Conservation (phyloP, 192 early-diverging fungal genomes). For the Umbelopsis vinacea region DNA sequence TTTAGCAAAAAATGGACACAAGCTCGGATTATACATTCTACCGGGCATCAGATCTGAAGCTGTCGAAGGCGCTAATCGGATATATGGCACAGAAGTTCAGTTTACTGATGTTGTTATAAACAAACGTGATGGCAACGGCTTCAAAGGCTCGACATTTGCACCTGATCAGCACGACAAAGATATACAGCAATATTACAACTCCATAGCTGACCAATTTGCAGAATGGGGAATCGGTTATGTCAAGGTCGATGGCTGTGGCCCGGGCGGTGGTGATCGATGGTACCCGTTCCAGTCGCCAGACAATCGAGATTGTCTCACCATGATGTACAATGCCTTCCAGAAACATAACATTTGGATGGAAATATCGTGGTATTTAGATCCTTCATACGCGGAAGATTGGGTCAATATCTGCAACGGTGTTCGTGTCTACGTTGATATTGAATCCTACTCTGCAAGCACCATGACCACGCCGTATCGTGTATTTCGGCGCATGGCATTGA, state of each 20-base stretch:
- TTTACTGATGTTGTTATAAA: slow-evolving; percentile 18
- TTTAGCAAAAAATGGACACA: slow-evolving; percentile 35
- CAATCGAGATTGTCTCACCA: slow-evolving; percentile 24
- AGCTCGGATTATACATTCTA: slow-evolving; percentile 38
- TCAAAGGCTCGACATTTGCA: slow-evolving; percentile 33
- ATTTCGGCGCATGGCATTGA: slow-evolving; percentile 29
- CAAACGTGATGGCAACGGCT: slow-evolving; percentile 32
- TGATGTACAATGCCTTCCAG: slow-evolving; percentile 24
- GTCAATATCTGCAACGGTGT: slow-evolving; percentile 31
- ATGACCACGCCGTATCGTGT: slow-evolving; percentile 38
- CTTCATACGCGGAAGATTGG: slow-evolving; percentile 32
- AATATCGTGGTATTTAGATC: slow-evolving; percentile 41
- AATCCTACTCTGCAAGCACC: slow-evolving; percentile 36
- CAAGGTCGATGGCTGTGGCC: slow-evolving; percentile 38
- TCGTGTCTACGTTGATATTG: slow-evolving; percentile 38
- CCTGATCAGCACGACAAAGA: slow-evolving; percentile 23
- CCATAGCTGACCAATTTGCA: slow-evolving; percentile 31
- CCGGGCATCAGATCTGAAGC: slow-evolving; percentile 38
- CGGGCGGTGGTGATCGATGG: slow-evolving; percentile 35
- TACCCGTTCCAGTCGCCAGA: slow-evolving; percentile 34
- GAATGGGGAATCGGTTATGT: slow-evolving; percentile 39
- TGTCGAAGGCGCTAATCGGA: neutral
- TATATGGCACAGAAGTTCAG: slow-evolving; percentile 21
- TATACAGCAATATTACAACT: slow-evolving; percentile 33
- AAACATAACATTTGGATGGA: slow-evolving; percentile 40